Evolutionary conservation across 148 eudicot species (phyloP).

Genomic region (Chenopodium album): DNA sequence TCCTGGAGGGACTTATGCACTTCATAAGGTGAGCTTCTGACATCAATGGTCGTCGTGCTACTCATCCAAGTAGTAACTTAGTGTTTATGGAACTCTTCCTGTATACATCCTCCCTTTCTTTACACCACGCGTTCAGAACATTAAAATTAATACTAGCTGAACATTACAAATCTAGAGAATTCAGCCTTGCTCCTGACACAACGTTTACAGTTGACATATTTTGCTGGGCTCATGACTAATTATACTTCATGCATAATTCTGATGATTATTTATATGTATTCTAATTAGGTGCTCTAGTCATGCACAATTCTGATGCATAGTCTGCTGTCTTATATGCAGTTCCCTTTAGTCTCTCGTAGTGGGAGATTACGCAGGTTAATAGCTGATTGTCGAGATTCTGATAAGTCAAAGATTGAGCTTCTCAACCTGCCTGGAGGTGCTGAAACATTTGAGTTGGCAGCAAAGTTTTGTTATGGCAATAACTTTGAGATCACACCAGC

Average conservation of each 20-base stretch:
- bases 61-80: neutral
- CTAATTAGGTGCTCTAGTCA: neutral
- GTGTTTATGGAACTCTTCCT: neutral
- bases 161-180: neutral
- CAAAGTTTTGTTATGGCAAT: constrained; percentile 85
- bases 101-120: neutral
- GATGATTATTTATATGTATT: neutral
- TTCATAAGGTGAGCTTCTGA: constrained; percentile 71
- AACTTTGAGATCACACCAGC: constrained; percentile 82
- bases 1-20: constrained; percentile 64
- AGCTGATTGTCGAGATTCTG: constrained; percentile 61
- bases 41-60: neutral
- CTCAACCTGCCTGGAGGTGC: constrained; percentile 73
- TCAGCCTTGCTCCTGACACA: neutral
- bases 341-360: constrained; percentile 86
- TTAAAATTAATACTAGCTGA: neutral
- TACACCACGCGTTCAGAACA: neutral
- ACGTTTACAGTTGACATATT: neutral
- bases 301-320: constrained; percentile 6
- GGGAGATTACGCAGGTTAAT: constrained; percentile 75
- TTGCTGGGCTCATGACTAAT: neutral
- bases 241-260: neutral
- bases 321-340: constrained; percentile 41
- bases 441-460: constrained; percentile 79
- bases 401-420: constrained; percentile 56